Evolutionary conservation across 257 asterid genomes (phyloP).

Genomic region (Ocimum tenuiflorum): DNA sequence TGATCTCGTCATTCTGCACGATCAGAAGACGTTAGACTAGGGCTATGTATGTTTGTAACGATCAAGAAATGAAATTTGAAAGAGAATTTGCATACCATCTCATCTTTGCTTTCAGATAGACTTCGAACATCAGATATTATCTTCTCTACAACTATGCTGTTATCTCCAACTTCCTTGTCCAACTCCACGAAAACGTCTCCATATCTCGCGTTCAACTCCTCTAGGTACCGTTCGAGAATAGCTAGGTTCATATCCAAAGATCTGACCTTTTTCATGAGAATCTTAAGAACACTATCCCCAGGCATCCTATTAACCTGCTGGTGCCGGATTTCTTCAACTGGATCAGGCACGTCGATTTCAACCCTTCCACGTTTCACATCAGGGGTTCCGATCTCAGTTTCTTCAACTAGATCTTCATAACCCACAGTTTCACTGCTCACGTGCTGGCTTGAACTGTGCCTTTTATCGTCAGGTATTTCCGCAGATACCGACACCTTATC

Average conservation of each 20-base stretch:
- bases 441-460: conserved; percentile 31
- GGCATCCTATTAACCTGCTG: conserved; percentile 86
- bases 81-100: conserved; percentile 42
- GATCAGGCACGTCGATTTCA: conserved; percentile 50
- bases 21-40: not conserved
- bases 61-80: too few species aligned
- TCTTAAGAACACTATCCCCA: conserved; percentile 94
- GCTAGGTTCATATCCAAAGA: conserved; percentile 80
- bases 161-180: conserved; percentile 57
- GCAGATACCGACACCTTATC: conserved; percentile 42
- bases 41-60: too few species aligned
- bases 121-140: conserved; percentile 50
- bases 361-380: conserved; percentile 34
- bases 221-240: conserved; percentile 69
- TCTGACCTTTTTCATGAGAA: conserved; percentile 75
- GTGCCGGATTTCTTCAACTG: conserved; percentile 63
- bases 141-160: conserved; percentile 47
- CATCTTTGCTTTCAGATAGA: conserved; percentile 56
- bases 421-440: conserved; percentile 28
- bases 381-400: conserved; percentile 32
- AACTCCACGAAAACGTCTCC: conserved; percentile 57
- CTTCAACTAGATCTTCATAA: conserved; percentile 38
- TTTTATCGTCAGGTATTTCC: conserved; percentile 34
- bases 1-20: conserved; percentile 65
- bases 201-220: conserved; percentile 68